A percentile compares a stretch with the other conserved stretches of the same genome.
Evolutionary conservation across 306 rosid genomes (phyloP).

Genomic region (Sicyos baderoa): DNA sequence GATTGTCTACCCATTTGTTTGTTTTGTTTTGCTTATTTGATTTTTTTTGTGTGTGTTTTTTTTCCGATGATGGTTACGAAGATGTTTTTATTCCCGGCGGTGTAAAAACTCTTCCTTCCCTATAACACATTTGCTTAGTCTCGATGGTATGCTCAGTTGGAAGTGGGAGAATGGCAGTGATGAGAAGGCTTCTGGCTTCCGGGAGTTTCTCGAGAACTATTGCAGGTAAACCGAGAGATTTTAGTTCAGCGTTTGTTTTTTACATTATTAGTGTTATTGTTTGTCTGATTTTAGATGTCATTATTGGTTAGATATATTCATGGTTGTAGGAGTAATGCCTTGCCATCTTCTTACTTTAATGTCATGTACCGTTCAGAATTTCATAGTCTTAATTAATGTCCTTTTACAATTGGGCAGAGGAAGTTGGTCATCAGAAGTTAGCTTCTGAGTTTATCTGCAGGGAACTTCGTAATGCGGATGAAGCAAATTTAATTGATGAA

Average conservation of each 20-base stretch:
- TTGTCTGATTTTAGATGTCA: background rate
- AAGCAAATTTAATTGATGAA: slow-evolving; percentile 77
- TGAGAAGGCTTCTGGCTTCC: slow-evolving; percentile 67
- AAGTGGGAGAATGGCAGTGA: slow-evolving; percentile 73
- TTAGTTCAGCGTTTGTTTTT: background rate
- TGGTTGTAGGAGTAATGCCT: background rate
- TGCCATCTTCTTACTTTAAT: background rate
- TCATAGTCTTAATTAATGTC: background rate
- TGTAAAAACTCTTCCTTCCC: slow-evolving; percentile 4
- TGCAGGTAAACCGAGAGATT: slow-evolving; percentile 37
- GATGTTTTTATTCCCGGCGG: background rate
- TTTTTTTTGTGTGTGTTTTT: background rate
- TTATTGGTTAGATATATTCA: background rate
- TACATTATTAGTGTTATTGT: background rate
- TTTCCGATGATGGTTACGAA: background rate
- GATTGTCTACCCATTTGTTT: background rate
- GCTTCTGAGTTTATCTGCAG: slow-evolving; percentile 54
- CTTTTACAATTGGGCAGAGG: slow-evolving; percentile 41
- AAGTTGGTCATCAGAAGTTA: slow-evolving; percentile 42
- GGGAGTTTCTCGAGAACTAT: slow-evolving; percentile 42
- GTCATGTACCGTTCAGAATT: background rate
- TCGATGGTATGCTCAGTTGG: slow-evolving; percentile 53
- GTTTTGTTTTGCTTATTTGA: background rate
- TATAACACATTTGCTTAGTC: background rate
- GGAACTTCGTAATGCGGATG: slow-evolving; percentile 68